Conservation (phyloP, 345 rosid species). For the Boechera stricta region DNA sequence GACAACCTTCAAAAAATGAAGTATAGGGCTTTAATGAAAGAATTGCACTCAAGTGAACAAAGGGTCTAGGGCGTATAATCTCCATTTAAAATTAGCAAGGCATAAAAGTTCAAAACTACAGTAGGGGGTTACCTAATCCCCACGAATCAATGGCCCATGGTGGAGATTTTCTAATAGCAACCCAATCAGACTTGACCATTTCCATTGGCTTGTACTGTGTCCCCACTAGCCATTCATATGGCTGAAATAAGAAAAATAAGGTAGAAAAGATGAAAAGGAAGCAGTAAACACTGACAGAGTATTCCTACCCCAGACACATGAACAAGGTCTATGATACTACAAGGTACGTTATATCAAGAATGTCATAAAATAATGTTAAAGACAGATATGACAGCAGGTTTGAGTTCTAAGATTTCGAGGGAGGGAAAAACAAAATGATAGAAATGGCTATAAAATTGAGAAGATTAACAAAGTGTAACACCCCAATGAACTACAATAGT, state of each 20-base stretch:
- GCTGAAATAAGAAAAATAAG: slow-evolving; percentile 54
- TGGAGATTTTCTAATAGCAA: slow-evolving; percentile 86
- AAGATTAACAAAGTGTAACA: background rate
- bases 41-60: slow-evolving; percentile 19
- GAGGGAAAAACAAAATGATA: background rate
- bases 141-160: slow-evolving; percentile 98
- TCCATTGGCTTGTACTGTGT: slow-evolving; percentile 95
- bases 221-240: slow-evolving; percentile 93
- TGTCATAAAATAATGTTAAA: background rate
- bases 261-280: slow-evolving; percentile 30
- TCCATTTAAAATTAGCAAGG: background rate
- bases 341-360: slow-evolving; percentile 8
- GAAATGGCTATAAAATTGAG: slow-evolving; percentile 8
- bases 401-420: slow-evolving; percentile 3
- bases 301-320: slow-evolving; percentile 13
- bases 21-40: background rate
- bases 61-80: background rate
- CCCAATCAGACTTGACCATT: slow-evolving; percentile 91
- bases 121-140: slow-evolving; percentile 82
- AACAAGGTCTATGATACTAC: slow-evolving; percentile 9
- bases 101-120: background rate
- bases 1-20: slow-evolving; percentile 66
- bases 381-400: background rate
- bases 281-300: slow-evolving; percentile 1
- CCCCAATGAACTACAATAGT: slow-evolving; percentile 14